Evolutionary conservation across 805 yeast species (phyloP), one percentile per base, ranked within the genome.

Genomic region (Osmozyma mogii): DNA sequence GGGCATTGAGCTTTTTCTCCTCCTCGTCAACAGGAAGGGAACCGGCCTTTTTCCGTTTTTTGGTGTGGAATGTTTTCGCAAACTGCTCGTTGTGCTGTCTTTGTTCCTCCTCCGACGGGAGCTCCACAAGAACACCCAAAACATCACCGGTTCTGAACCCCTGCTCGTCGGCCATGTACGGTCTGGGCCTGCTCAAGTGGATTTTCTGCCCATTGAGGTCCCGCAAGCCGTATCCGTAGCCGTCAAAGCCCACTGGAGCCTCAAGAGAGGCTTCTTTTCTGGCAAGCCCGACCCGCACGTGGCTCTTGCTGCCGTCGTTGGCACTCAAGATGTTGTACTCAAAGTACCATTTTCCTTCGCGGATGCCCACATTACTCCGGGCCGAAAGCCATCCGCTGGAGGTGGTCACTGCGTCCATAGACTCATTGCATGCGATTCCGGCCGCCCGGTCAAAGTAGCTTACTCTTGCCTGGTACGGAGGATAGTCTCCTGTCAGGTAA

Each of bases 181-280:
- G 65, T 15, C 54, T 49, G 0, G 85, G 84, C 28, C 88, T 68
- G 35, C 89, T 78, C 25, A 80, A 56, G 40, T 92, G 94, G 15
- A 92, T 66, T 17, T 72, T 72, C 41, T 83, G 82, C 2, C 94
- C 88, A 5, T 69, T 65, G 21, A 70, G 68, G 55, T 89, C 96
- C 35, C 96, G 66, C 3, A 92, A 47, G 2, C 95, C 96, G 53
- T 92, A 89, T 0, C 96, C 89, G 56, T 87, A 92, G 0, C 87
- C 89, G 54, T 92, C 97, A 45, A 74, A 84, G 3, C 99, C 99
- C 5, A 88, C 92, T 0, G 99, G 97, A 0, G 94, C 95, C 43
- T 89, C 96, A 25, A 88, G 55, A 28, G 85, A 73, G 2, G 95
- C 92, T 47, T 89, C 97, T 37, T 85, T 68, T 30, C 97, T 61